Conservation (phyloP, 2,329 filamentous ascomycete genomes). For the Cladosporium halotolerans region DNA sequence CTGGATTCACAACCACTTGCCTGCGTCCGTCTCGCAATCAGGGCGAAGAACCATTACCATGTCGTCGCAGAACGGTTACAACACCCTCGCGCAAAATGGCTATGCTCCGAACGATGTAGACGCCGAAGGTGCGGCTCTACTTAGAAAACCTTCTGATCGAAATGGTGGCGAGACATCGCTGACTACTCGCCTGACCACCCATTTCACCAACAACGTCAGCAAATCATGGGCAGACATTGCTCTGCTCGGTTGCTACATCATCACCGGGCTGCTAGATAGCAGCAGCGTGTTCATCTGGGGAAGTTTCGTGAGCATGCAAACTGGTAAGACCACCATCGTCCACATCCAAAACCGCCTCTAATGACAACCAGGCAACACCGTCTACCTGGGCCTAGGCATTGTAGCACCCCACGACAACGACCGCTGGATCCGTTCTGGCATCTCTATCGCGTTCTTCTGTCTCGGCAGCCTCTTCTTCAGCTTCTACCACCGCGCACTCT, state of each 20-base stretch:
- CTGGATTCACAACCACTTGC: too few relatives aligned
- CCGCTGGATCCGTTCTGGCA: conserved; percentile 66
- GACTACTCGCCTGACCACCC: conserved; percentile 13
- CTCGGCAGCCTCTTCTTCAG: conserved; percentile 66
- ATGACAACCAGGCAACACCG: conserved; percentile 54
- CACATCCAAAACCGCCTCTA: background rate
- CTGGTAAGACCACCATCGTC: conserved; percentile 47
- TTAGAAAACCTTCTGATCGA: background rate
- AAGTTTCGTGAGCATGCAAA: conserved; percentile 79
- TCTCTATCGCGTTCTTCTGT: conserved; percentile 65
- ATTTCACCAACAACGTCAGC: conserved; percentile 46
- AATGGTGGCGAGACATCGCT: background rate
- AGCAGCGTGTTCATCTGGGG: conserved; percentile 72
- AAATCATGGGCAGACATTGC: conserved; percentile 62
- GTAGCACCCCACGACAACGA: conserved; percentile 44
- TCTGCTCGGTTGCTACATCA: conserved; percentile 63
- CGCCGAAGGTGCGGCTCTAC: conserved; percentile 1
- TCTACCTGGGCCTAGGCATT: conserved; percentile 70
- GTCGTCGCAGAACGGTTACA: conserved; percentile 3
- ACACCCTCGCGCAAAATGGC: conserved; percentile 4
- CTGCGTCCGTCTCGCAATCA: too few relatives aligned
- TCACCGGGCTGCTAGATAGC: conserved; percentile 69
- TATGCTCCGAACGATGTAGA: conserved; percentile 4
- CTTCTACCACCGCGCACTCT: conserved; percentile 58
- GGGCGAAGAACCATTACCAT: background rate